A percentile compares a stretch with the other conserved stretches of the same genome.
These are phyloP conservation scores for Medicago lupulina DNA, from an alignment of 306 rosid species.

Conservation along the genomic window DNA sequence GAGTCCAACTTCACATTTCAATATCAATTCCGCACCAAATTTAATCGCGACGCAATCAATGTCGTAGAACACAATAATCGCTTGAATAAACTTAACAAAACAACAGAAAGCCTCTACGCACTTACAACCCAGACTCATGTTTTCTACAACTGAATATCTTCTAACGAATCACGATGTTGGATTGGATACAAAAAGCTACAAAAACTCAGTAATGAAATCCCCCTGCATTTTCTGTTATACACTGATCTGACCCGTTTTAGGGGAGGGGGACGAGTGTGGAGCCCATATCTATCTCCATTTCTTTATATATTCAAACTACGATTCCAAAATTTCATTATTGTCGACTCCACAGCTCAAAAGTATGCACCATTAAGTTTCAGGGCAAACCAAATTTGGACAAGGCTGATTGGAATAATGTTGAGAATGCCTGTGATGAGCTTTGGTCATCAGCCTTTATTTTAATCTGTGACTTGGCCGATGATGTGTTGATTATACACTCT, in stretches of 20 bases:
- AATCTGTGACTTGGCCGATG: slow-evolving; percentile 81
- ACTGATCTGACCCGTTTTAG: not conserved
- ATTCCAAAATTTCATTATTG: slow-evolving; percentile 35
- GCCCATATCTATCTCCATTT: slow-evolving; percentile 30
- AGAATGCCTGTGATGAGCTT: slow-evolving; percentile 73
- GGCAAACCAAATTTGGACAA: slow-evolving; percentile 72
- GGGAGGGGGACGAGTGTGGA: not conserved
- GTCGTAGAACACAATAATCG: slow-evolving; percentile 28
- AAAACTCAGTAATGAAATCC: slow-evolving; percentile 47
- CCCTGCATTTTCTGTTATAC: slow-evolving; percentile 37
- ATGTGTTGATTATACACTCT: slow-evolving; percentile 92
- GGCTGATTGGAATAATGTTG: slow-evolving; percentile 84
- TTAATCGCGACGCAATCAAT: slow-evolving; percentile 22
- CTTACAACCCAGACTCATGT: slow-evolving; percentile 36
- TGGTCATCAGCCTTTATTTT: slow-evolving; percentile 92
- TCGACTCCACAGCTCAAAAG: slow-evolving; percentile 30
- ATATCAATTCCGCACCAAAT: slow-evolving; percentile 14
- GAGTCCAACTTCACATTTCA: slow-evolving; percentile 29
- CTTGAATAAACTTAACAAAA: slow-evolving; percentile 29
- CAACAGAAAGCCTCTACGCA: slow-evolving; percentile 37
- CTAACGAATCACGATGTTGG: slow-evolving; percentile 18
- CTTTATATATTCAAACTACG: slow-evolving; percentile 40
- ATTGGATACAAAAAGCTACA: slow-evolving; percentile 39
- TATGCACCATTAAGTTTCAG: slow-evolving; percentile 49
- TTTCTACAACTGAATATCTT: slow-evolving; percentile 37